Evolutionary conservation across 176 grass and related monocot genomes (phyloP).

Genomic region (Stipa capillata): DNA sequence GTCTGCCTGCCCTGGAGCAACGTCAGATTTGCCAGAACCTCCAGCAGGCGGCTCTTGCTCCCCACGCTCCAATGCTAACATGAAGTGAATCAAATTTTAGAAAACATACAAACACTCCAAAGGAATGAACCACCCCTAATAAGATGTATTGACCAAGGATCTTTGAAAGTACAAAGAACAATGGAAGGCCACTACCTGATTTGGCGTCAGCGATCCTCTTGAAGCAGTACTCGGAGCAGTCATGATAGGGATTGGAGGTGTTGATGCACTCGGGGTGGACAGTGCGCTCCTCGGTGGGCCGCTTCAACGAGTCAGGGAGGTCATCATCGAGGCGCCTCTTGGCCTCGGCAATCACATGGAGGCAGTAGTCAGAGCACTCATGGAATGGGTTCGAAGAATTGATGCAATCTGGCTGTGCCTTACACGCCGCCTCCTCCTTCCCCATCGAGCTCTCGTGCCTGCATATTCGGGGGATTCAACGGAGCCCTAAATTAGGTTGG

Average conservation of each 20-base stretch:
- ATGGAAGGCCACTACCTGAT: background rate
- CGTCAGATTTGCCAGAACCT: constrained; percentile 3
- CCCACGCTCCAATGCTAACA: constrained; percentile 21
- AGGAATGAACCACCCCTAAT: background rate
- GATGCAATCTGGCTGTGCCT: constrained; percentile 45
- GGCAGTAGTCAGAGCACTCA: constrained; percentile 72
- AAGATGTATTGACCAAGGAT: background rate
- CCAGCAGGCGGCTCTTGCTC: background rate
- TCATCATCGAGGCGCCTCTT: constrained; percentile 26
- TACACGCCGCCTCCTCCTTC: background rate
- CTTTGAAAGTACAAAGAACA: background rate
- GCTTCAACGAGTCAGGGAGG: background rate
- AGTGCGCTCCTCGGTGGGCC: constrained; percentile 23
- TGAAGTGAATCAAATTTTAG: background rate
- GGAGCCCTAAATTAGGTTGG: constrained; percentile 5
- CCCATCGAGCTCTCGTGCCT: background rate
- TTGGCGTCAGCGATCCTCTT: constrained; percentile 51
- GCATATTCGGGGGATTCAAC: background rate
- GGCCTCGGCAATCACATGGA: constrained; percentile 47
- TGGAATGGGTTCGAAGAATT: constrained; percentile 70
- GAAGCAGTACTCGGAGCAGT: constrained; percentile 63
- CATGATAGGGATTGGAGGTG: constrained; percentile 61
- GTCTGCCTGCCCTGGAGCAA: background rate
- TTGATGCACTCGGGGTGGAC: constrained; percentile 71
- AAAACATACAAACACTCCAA: background rate